Evolutionary conservation across 2,329 filamentous ascomycete genomes (phyloP).

Genomic region (Rhynchosporium agropyri): DNA sequence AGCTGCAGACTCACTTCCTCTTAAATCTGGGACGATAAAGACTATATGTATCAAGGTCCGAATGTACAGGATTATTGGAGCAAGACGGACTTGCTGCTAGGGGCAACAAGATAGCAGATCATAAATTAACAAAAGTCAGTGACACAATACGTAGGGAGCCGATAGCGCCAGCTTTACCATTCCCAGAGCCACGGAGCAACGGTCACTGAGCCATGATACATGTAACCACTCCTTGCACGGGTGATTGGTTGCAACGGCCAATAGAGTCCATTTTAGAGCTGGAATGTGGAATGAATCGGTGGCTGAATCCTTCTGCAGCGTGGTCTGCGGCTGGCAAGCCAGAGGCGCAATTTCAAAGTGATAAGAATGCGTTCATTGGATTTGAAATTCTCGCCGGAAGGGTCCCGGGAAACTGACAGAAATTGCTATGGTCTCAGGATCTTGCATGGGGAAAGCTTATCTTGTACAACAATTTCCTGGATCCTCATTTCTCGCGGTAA

Average conservation of each 20-base stretch:
- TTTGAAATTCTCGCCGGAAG: slow-evolving; percentile 1
- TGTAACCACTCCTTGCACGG: slow-evolving; percentile 30
- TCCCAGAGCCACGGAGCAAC: slow-evolving; percentile 36
- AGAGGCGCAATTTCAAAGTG: not conserved
- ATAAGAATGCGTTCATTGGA: slow-evolving; percentile 2
- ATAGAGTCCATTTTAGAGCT: slow-evolving; percentile 15
- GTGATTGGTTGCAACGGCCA: slow-evolving; percentile 27
- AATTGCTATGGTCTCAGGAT: slow-evolving; percentile 15
- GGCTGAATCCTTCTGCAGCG: slow-evolving; percentile 4
- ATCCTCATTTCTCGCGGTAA: slow-evolving; percentile 26
- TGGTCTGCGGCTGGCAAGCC: slow-evolving; percentile 13
- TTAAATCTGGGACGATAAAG: not conserved
- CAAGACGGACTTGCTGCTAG: slow-evolving; percentile 33
- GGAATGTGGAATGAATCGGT: slow-evolving; percentile 30
- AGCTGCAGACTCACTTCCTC: not conserved
- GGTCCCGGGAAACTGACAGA: slow-evolving; percentile 14
- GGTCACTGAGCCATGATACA: slow-evolving; percentile 30
- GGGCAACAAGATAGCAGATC: slow-evolving; percentile 35
- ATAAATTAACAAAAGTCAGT: slow-evolving; percentile 40
- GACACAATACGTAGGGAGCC: slow-evolving; percentile 31
- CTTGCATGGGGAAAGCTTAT: slow-evolving; percentile 18
- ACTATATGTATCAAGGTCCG: slow-evolving; percentile 10
- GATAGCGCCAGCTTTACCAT: slow-evolving; percentile 32
- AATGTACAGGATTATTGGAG: slow-evolving; percentile 16
- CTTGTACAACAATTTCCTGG: slow-evolving; percentile 23